A percentile compares a stretch with the other conserved stretches of the same genome.
Evolutionary conservation across 2,329 filamentous ascomycete species (phyloP).

Genomic region (Fonsecaea nubica): DNA sequence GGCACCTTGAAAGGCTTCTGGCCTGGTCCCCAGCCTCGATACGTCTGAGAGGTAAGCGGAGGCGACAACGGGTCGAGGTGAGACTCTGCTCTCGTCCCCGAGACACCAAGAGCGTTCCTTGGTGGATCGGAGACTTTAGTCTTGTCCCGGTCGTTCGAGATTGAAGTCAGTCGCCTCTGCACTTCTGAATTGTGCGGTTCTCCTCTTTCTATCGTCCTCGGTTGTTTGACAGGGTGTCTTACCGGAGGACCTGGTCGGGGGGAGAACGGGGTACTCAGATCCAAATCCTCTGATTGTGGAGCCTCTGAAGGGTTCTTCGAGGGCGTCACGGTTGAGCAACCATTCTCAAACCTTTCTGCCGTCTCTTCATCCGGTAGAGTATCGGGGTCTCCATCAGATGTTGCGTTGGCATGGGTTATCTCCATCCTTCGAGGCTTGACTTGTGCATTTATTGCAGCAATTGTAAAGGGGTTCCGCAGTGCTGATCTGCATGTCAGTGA

Average conservation of each 20-base stretch:
- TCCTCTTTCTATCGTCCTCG: slow-evolving; percentile 2
- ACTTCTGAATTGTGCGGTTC: slow-evolving; percentile 10
- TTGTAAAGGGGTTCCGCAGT: slow-evolving; percentile 46
- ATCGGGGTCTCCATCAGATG: background rate
- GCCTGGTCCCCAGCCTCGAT: slow-evolving; percentile 20
- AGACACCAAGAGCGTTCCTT: background rate
- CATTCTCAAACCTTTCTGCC: background rate
- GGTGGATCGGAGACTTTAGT: background rate
- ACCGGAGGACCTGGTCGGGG: slow-evolving; percentile 35
- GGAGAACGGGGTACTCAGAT: slow-evolving; percentile 9
- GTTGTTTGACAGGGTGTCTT: slow-evolving; percentile 18
- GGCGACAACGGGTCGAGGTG: background rate
- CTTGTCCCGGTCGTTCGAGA: background rate
- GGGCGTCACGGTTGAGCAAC: background rate
- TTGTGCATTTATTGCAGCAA: slow-evolving; percentile 45
- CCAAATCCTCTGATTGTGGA: slow-evolving; percentile 19
- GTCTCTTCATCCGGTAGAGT: background rate
- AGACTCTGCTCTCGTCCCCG: background rate
- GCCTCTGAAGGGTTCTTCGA: background rate
- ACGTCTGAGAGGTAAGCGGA: slow-evolving; percentile 22
- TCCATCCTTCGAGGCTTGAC: slow-evolving; percentile 32
- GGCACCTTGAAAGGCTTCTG: slow-evolving; percentile 32
- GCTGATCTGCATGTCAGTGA: background rate
- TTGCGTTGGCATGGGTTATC: background rate
- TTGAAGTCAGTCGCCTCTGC: slow-evolving; percentile 27